Base-by-base conservation (phyloP, 208 protist species). In the Trypanosoma caninum region DNA sequence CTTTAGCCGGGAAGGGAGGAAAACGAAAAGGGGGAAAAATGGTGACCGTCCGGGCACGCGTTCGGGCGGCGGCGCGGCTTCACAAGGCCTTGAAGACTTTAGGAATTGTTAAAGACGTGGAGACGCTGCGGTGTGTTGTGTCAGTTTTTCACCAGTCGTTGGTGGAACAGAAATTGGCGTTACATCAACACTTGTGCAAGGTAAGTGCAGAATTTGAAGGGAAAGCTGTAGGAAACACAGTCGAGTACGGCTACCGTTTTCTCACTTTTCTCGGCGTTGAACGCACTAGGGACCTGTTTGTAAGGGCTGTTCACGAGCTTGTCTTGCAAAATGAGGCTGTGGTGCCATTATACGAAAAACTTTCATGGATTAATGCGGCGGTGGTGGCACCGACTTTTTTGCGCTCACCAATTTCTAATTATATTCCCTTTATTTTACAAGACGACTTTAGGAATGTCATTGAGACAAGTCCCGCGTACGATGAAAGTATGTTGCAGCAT, bases 341-440 rank as follows among this genome's bases (percentile, higher is more conserved):
- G 6, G 65, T 72, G 3, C 33, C 65, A 10, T 2, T 72, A 31
- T 46, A 41, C 22, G 61, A 56, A 38, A 77, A 63, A 38, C 50
- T 59, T 14, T 65, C 31, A 20, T 67, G 40, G 53, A 59, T 67
- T 37, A 57, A 67, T 50, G 53, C 59, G 16, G 46, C 31, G 38
- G 54, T 55, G 30, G 13, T 47, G 8, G 63, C 54, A 28, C 38
- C 41, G 20, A 23, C 28, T 14, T 14, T 35, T 30, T 55, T 5
- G 55, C 50, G 44, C 6, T n/a, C 25, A 14, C 56, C 47, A 2
- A 27, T 40, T 0, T 38, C 42, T 16, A 54, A 20, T 48, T 4
- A 52, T 46, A 60, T 74, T 42, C 69, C 60, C 34, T 69, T 47
- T 48, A 25, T 45, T 9, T 34, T 74, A 4, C 59, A 74, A 47